Percentiles rank a stretch among this genome's conserved stretches.
Evolutionary conservation across 768 basidiomycete species (phyloP).

Genomic region (Naganishia kalamii): DNA sequence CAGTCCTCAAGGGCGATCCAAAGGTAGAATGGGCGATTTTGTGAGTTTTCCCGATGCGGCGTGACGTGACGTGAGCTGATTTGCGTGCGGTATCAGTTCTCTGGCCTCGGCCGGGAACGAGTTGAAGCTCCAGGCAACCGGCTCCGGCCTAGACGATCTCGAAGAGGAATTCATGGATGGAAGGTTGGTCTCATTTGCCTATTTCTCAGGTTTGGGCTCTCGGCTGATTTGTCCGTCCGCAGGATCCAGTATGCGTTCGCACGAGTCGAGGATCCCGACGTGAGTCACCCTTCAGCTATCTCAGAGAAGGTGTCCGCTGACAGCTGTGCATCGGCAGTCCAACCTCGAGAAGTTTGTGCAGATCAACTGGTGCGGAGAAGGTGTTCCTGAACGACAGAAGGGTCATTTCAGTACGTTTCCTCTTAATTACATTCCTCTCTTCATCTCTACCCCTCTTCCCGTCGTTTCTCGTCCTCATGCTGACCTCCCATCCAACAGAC

Average conservation of each 20-base stretch:
- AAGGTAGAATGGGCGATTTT: slow-evolving; percentile 28
- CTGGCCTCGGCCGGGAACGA: slow-evolving; percentile 57
- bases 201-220: not conserved
- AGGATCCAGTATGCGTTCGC: slow-evolving; percentile 93
- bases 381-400: slow-evolving; percentile 85
- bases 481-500: slow-evolving; percentile 43
- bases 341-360: slow-evolving; percentile 85
- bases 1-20: slow-evolving; percentile 26
- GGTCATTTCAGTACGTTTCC: slow-evolving; percentile 64
- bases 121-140: slow-evolving; percentile 76
- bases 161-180: slow-evolving; percentile 94
- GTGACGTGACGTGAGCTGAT: not conserved
- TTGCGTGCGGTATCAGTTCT: not conserved
- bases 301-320: not conserved
- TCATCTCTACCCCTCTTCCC: not conserved
- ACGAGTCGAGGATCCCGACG: slow-evolving; percentile 76
- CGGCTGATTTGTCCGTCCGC: slow-evolving; percentile 10
- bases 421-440: not conserved
- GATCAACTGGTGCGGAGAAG: slow-evolving; percentile 96
- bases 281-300: slow-evolving; percentile 44
- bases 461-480: not conserved
- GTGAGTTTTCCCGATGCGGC: not conserved
- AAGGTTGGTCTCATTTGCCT: slow-evolving; percentile 52
- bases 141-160: slow-evolving; percentile 80
- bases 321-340: slow-evolving; percentile 52